Percentiles rank a stretch among this genome's conserved stretches.
Evolutionary conservation across 2,329 filamentous ascomycete species (phyloP).

Genomic region (Diaporthe ilicicola): DNA sequence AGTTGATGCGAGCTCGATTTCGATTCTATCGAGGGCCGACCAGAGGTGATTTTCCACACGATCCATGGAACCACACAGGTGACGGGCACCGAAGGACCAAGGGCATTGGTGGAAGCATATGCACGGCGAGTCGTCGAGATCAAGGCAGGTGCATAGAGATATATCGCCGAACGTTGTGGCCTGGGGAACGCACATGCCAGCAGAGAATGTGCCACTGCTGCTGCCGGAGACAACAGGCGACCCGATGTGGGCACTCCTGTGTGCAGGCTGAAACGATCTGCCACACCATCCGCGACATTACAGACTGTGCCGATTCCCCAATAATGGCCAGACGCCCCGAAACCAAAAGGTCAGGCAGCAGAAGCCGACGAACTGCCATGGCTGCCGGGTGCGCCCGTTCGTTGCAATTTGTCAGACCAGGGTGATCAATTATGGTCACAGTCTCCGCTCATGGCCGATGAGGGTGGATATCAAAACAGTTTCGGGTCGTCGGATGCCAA

Average conservation of each 20-base stretch:
- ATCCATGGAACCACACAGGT: too few relatives aligned
- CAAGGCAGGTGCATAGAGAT: background rate
- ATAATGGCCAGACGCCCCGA: too few relatives aligned
- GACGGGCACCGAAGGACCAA: background rate
- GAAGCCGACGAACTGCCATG: background rate
- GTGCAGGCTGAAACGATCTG: background rate
- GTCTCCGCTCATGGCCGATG: background rate
- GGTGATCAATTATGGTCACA: background rate
- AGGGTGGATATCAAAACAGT: background rate
- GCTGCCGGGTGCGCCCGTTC: too few relatives aligned
- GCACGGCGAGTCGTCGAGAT: background rate
- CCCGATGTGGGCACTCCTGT: background rate
- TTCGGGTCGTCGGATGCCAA: too few relatives aligned
- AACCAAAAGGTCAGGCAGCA: too few relatives aligned
- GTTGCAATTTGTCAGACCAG: too few relatives aligned
- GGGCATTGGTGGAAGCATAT: background rate
- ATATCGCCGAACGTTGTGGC: too few relatives aligned
- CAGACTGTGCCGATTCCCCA: too few relatives aligned
- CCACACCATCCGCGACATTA: too few relatives aligned
- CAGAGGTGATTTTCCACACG: background rate
- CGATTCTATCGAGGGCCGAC: background rate
- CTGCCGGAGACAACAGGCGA: background rate
- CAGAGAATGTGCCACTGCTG: background rate
- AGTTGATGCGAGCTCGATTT: background rate
- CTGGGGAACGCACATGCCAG: background rate